These are phyloP conservation scores for Ogataea pini DNA, from an alignment of 805 yeast genomes.

Conservation along the genomic window DNA sequence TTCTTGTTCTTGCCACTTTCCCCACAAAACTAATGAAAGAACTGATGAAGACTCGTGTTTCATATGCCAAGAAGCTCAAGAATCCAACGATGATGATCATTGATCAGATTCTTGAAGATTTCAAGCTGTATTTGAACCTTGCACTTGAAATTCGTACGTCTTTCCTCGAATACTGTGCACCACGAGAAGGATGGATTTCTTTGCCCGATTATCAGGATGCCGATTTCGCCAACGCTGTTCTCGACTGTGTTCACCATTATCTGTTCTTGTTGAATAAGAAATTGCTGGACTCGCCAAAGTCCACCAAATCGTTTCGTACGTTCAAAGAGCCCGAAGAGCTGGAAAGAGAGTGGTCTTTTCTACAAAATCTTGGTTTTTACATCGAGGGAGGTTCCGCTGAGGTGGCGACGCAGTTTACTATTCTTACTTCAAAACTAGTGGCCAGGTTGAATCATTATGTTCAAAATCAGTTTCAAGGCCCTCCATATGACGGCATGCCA, in stretches of 20 bases:
- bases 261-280: slow-evolving; percentile 73
- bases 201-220: slow-evolving; percentile 64
- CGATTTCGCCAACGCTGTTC: slow-evolving; percentile 60
- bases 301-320: slow-evolving; percentile 66
- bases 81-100: slow-evolving; percentile 95
- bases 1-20: slow-evolving; percentile 67
- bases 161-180: slow-evolving; percentile 56
- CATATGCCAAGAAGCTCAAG: slow-evolving; percentile 73
- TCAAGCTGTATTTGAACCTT: slow-evolving; percentile 70
- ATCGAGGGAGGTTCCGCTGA: slow-evolving; percentile 80
- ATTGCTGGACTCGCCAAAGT: slow-evolving; percentile 71
- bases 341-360: slow-evolving; percentile 76
- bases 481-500: slow-evolving; percentile 42
- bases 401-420: slow-evolving; percentile 74
- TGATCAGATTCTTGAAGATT: slow-evolving; percentile 89
- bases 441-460: slow-evolving; percentile 70
- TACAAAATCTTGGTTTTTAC: slow-evolving; percentile 74
- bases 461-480: slow-evolving; percentile 68
- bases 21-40: slow-evolving; percentile 82
- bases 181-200: slow-evolving; percentile 67
- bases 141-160: slow-evolving; percentile 76
- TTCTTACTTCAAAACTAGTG: slow-evolving; percentile 64
- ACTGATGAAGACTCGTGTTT: slow-evolving; percentile 68
- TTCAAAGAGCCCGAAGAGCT: slow-evolving; percentile 91
- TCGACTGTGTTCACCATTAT: slow-evolving; percentile 73